phyloP scores from a whole-genome alignment of 371 early-diverging fungal genomes.

The Pancytospora epiphaga region DNA sequence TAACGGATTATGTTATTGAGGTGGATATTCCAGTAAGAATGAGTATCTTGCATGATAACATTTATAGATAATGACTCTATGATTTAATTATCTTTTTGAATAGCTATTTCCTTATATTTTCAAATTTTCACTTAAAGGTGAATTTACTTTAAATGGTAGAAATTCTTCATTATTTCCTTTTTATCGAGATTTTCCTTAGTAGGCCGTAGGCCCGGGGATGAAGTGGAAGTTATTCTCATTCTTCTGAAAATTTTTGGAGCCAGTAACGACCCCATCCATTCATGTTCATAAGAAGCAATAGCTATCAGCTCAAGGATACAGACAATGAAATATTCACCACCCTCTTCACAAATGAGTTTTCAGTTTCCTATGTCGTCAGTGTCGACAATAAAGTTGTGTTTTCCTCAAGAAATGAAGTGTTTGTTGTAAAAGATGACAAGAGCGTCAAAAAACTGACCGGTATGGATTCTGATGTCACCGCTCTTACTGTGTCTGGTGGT shows the following conservation, averaged over 20 bases:
- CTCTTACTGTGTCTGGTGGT: background rate
- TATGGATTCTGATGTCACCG: slow-evolving; percentile 26
- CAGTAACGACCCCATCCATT: background rate
- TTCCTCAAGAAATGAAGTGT: slow-evolving; percentile 2
- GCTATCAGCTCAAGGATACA: slow-evolving; percentile 30
- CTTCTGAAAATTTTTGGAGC: too few relatives aligned
- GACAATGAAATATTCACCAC: slow-evolving; percentile 5
- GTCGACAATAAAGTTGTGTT: slow-evolving; percentile 4
- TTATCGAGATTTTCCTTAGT: background rate
- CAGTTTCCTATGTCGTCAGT: background rate
- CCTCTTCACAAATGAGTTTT: background rate
- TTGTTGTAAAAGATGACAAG: slow-evolving; percentile 5
- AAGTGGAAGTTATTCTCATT: too few relatives aligned
- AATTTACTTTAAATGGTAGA: background rate
- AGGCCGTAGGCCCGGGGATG: background rate
- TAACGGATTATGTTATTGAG: too few relatives aligned
- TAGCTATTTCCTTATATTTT: too few relatives aligned
- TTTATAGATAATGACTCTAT: too few relatives aligned
- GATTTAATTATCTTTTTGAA: too few relatives aligned
- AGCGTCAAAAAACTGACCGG: slow-evolving; percentile 24
- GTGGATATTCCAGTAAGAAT: too few relatives aligned
- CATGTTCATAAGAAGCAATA: slow-evolving; percentile 43
- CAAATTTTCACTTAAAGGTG: too few relatives aligned
- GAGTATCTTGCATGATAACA: too few relatives aligned
- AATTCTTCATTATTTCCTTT: background rate